phyloP scores from a whole-genome alignment of 148 eudicot species.

The Vaccinium macrocarpon region DNA sequence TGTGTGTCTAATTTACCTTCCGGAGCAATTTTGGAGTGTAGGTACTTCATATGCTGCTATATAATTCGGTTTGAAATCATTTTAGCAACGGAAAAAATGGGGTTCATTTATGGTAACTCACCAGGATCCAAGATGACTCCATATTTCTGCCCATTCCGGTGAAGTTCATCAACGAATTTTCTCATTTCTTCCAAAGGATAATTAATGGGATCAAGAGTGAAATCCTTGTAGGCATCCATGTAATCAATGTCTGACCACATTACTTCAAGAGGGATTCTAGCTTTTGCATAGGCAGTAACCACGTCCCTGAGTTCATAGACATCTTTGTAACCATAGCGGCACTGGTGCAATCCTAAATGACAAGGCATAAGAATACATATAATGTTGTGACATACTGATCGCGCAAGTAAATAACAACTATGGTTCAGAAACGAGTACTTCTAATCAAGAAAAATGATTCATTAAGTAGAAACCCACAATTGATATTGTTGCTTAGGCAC shows the following conservation, averaged over 20 bases:
- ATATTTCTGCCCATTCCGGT: slow-evolving; percentile 66
- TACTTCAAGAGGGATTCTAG: slow-evolving; percentile 64
- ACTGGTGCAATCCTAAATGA: slow-evolving; percentile 79
- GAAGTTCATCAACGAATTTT: slow-evolving; percentile 52
- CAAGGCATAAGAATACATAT: not conserved
- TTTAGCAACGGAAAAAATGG: not conserved
- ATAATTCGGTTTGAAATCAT: not conserved
- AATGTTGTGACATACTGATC: not conserved
- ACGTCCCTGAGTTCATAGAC: slow-evolving; percentile 52
- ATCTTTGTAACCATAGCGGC: slow-evolving; percentile 69
- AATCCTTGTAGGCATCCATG: slow-evolving; percentile 82
- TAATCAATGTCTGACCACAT: slow-evolving; percentile 90
- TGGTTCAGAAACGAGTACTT: not conserved
- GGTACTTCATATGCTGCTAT: not conserved
- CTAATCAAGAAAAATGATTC: too few species aligned
- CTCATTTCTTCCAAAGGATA: slow-evolving; percentile 58
- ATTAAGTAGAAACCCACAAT: too few species aligned
- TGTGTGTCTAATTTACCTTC: not conserved
- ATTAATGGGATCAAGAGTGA: slow-evolving; percentile 69
- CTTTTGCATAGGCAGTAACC: slow-evolving; percentile 57
- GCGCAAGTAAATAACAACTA: not conserved
- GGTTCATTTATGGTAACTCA: slow-evolving; percentile 11
- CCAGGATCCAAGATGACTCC: slow-evolving; percentile 88
- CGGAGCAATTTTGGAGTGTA: too few species aligned
- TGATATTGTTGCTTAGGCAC: slow-evolving; percentile 1